Evolutionary conservation across 257 asterid genomes (phyloP).

Genomic region (Solanum bulbocastanum): DNA sequence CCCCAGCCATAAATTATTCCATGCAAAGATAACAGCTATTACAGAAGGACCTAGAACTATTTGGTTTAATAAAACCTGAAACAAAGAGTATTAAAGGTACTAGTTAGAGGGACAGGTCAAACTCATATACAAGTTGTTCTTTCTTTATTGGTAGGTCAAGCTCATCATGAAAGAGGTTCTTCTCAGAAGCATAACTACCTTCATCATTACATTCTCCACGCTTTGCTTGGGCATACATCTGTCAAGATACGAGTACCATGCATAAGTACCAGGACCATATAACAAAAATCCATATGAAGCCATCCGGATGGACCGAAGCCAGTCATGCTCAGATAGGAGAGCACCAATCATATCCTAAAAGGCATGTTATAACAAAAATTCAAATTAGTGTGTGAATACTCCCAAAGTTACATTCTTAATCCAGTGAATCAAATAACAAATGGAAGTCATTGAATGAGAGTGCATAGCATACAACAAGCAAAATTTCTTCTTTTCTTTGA

Average conservation of each 20-base stretch:
- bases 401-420: neutral
- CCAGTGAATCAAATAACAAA: neutral
- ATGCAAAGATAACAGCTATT: slow-evolving; percentile 75
- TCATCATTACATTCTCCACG: slow-evolving; percentile 42
- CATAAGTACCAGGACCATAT: slow-evolving; percentile 88
- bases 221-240: slow-evolving; percentile 63
- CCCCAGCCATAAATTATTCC: slow-evolving; percentile 91
- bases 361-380: neutral
- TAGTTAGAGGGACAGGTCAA: neutral
- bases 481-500: neutral
- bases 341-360: slow-evolving; percentile 39
- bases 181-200: slow-evolving; percentile 28
- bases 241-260: slow-evolving; percentile 86
- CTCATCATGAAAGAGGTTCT: neutral
- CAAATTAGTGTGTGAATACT: neutral
- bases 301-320: slow-evolving; percentile 80
- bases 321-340: slow-evolving; percentile 59
- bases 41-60: slow-evolving; percentile 73
- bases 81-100: neutral
- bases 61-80: slow-evolving; percentile 80
- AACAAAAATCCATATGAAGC: slow-evolving; percentile 73
- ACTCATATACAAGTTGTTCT: neutral
- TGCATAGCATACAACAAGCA: neutral
- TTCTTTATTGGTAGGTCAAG: neutral
- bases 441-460: neutral